Base-by-base conservation (phyloP, 106 monocot species). In the Dioscorea alata region DNA sequence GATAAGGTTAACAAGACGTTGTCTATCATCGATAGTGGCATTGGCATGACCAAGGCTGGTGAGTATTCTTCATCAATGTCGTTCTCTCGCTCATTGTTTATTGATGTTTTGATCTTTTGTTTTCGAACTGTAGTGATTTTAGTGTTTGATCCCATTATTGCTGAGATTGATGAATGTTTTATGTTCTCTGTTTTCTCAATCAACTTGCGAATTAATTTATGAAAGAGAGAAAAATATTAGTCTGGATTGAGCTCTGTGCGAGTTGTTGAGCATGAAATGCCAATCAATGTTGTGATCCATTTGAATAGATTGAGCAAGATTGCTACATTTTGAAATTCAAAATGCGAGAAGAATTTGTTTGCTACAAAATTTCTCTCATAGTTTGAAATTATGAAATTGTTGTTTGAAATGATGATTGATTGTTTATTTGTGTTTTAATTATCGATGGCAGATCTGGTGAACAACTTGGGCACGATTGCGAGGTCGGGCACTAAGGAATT, bases 11-110 rank as follows among this genome's bases (percentile, higher is more conserved):
- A 63, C 63, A 63, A 63, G 63, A 33, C 63, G 15, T 33, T 63
- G 18, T 63, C 63, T 33, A 35, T 63, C 15, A 63, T 63, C 19
- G 63, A 63, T 10, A 63, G 63, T 19, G 63, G 63, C 14, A 35
- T 63, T 12, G 63, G 63, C 33, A 63, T 63, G 63, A 63, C 63
- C 63, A 63, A 63, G 19, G 63, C 63, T 8, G 63, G 63, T 63
- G 18, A 63, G 33, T 16, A 35, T 5, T 63, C 54, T 54, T 15
- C 1, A 54, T 14, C 22, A 0, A 9, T 13, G 13, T 61, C 23
- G 8, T 6, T 20, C 42, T 6, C 10, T 10, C 24, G n/a, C 10
- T 61, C 23, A 61, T 24, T 23, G 13, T 8, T 31, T 23, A 23
- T 24, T 61, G 23, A 1, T 23, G 4, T 28, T 20, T 12, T 61